Evolutionary conservation across 192 early-diverging fungal species (phyloP), one percentile per base, ranked within the genome.

Genomic region (Gryganskiella cystojenkinii): DNA sequence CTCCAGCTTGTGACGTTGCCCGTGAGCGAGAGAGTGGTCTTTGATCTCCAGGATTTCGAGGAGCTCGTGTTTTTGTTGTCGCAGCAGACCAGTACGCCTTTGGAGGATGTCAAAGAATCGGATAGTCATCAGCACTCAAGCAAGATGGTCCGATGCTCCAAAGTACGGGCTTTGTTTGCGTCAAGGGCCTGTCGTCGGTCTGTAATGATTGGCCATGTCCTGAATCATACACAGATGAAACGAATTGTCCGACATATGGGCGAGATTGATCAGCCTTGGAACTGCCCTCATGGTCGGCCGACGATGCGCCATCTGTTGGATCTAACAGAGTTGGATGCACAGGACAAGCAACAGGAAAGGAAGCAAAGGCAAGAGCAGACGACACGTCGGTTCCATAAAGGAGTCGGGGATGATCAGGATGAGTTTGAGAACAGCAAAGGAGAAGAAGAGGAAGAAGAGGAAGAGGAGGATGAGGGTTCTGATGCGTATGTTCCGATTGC

Each of bases 231-330:
- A 5, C 84, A 93, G 60, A 98, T 98, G 95, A 71, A 64, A 27
- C 85, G 87, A 70, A 95, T 99, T 66, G 88, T 98, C 2, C 58
- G 64, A 19, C 86, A 95, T 70, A 89, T 99, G 87, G 88, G 91
- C 34, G 84, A 86, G 24, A 92, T 98, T 80, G 88, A 96, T 40
- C 96, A 97, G 65, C 98, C 98, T 13, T 99, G 98, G 95, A 98
- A 99, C 73, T 98, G 96, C 67, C 98, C 98, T 20, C 98, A 99
- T 71, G 98, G 98, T 2, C 74, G 98, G 5, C 98, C 98, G 0
- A 97, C 96, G 1, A 95, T 98, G 89, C 85, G 98, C 50, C 94
- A 97, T 74, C 68, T 99, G 15, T 66, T 87, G 37, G 83, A 90
- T 28, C 54, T 91, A 10, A 55, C 56, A 15, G 66, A 78, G 19